phyloP scores from a whole-genome alignment of 768 basidiomycete genomes.

The Hericium alpestre region DNA sequence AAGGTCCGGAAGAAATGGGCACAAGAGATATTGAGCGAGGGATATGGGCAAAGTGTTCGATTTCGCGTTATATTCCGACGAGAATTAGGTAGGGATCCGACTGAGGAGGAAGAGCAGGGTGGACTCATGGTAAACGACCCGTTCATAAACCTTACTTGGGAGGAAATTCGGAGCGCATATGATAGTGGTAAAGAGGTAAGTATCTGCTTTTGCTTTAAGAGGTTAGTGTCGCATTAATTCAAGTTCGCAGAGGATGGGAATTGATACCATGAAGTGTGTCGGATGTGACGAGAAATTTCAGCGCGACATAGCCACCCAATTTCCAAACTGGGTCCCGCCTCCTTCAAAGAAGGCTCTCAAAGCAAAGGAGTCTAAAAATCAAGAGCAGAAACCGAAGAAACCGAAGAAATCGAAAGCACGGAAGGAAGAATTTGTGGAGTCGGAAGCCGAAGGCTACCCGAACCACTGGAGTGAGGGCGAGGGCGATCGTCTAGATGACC shows the following conservation, averaged over 20 bases:
- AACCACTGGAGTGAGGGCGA: no score
- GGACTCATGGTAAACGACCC: neutral
- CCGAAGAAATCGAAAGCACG: no score
- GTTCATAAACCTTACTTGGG: neutral
- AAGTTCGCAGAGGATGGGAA: neutral
- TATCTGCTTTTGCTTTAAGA: no score
- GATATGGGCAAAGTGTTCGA: neutral
- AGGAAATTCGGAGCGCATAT: neutral
- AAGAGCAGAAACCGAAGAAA: no score
- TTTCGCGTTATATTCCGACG: neutral
- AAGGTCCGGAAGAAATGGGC: neutral
- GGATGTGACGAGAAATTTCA: neutral
- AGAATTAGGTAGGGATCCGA: neutral
- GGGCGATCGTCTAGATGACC: no score
- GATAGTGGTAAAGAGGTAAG: neutral
- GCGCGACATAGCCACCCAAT: neutral
- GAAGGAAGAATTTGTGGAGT: no score
- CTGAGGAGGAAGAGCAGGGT: neutral
- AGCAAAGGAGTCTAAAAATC: no score
- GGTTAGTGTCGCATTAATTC: no score
- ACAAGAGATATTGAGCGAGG: neutral
- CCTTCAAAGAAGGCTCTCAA: no score
- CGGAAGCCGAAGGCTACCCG: no score
- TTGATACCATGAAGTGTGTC: neutral
- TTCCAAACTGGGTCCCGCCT: neutral